Base-by-base conservation (phyloP, 139 green algal genomes). In the Ettlia oleoabundans region DNA sequence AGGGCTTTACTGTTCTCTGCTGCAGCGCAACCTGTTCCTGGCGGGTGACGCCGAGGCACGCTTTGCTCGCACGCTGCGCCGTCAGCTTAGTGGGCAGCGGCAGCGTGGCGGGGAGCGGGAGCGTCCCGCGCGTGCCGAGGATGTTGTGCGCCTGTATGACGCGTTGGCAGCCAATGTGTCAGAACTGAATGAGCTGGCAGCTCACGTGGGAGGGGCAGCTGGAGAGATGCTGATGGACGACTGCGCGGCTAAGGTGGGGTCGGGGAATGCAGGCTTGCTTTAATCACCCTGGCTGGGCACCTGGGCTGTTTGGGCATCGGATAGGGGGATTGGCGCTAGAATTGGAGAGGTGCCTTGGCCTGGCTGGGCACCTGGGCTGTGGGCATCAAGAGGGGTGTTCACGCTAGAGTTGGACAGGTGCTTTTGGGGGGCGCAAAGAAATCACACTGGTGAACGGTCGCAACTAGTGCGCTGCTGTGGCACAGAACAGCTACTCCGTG, bases 101-200 rank as follows among this genome's bases (percentile, higher is more conserved):
- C 51, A 71, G 47, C 47, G 74, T 28, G 35, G 38, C 26, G 66
- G 79, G 51, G 41, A 55, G 55, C 74, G 74, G 3, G 85, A 93
- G 67, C 88, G 89, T 30, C 64, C 85, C 8, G 89, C 85, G 18
- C 68, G 75, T 66, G 85, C 94, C 35, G 92, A 96, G 84, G 91
- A 96, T 24, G 77, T 94, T 69, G 89, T 92, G 43, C 87, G 91
- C 0, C 37, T 91, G 52, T 82, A 91, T 26, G 89, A 95, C 65
- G 43, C 70, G 2, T 78, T 92, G 21, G 6, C 78, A 41, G 86
- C 85, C 41, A 84, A 86, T 38, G 79, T 85, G 37, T 75, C 82
- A n/a, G 90, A 95, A 35, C 83, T 96, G 65, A 83, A 83, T 51
- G 92, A 96, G 26, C 55, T 94, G 72, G 90, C 89, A 6, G 87